Evolutionary conservation across 176 grass and related monocot genomes (phyloP).

Genomic region (Triticum monococcum): DNA sequence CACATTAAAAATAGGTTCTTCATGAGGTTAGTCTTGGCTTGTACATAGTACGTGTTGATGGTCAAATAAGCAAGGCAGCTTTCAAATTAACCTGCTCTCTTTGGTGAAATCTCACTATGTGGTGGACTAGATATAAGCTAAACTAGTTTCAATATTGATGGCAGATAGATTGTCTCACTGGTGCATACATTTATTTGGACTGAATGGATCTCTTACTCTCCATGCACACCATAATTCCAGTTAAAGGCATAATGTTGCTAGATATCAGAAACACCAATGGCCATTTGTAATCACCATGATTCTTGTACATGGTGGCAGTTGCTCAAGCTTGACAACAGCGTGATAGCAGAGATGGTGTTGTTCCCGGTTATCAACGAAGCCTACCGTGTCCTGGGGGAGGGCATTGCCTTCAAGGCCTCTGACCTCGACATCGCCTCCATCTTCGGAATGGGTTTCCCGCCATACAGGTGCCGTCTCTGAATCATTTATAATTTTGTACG

Average conservation of each 20-base stretch:
- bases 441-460: slow-evolving; percentile 41
- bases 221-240: background rate
- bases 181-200: background rate
- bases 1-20: background rate
- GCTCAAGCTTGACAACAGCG: slow-evolving; percentile 46
- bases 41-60: background rate
- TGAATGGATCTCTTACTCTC: background rate
- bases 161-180: background rate
- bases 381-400: slow-evolving; percentile 52
- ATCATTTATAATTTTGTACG: background rate
- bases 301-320: slow-evolving; percentile 31
- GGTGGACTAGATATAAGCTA: background rate
- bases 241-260: background rate
- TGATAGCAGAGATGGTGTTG: slow-evolving; percentile 59
- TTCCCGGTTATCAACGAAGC: slow-evolving; percentile 64
- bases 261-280: background rate
- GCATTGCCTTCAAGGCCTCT: slow-evolving; percentile 47
- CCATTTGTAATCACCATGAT: background rate
- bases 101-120: background rate
- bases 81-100: background rate
- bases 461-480: background rate
- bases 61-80: background rate
- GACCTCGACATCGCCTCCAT: slow-evolving; percentile 68
- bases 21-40: background rate
- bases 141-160: background rate